These are phyloP conservation scores for Phytophthora constricta DNA, from an alignment of 352 stramenopile species.

Conservation along the genomic window DNA sequence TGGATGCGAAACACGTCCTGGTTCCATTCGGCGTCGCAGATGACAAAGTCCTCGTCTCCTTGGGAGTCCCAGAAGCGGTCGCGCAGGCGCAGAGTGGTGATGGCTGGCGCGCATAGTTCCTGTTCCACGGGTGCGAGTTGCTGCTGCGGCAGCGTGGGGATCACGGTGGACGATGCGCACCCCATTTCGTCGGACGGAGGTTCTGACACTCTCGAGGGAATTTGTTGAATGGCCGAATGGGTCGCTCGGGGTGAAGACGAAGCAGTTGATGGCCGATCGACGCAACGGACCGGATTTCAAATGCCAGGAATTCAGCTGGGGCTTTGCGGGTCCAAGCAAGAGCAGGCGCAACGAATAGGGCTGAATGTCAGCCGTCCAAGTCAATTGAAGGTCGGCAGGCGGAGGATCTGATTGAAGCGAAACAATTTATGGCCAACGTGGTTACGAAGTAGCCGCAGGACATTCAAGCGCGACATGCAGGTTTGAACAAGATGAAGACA, in stretches of 20 bases:
- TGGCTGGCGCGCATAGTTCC: conserved; percentile 32
- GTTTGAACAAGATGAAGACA: neutral
- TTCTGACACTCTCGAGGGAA: conserved; percentile 11
- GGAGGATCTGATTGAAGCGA: no score
- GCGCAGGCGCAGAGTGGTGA: conserved; percentile 45
- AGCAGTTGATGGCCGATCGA: conserved; percentile 15
- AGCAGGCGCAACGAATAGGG: conserved; percentile 1
- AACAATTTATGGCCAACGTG: no score
- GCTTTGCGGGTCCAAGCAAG: conserved; percentile 20
- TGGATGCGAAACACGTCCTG: conserved; percentile 46
- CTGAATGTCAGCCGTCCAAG: conserved; percentile 23
- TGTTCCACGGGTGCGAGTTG: conserved; percentile 27
- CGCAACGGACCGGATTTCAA: conserved; percentile 15
- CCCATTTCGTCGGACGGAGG: conserved; percentile 32
- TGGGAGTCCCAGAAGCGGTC: conserved; percentile 42
- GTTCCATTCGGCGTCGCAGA: conserved; percentile 39
- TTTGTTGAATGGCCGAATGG: conserved; percentile 32
- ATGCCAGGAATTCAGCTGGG: conserved; percentile 20
- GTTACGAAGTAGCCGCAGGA: neutral
- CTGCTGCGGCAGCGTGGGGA: conserved; percentile 31
- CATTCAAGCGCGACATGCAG: neutral
- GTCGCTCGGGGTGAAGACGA: conserved; percentile 2
- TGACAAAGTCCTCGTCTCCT: conserved; percentile 41
- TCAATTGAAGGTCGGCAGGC: no score
- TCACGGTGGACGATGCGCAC: conserved; percentile 41